Percentiles rank a stretch among this genome's conserved stretches.
Evolutionary conservation across 2,329 filamentous ascomycete species (phyloP).

Genomic region (Chaetomium sp.): DNA sequence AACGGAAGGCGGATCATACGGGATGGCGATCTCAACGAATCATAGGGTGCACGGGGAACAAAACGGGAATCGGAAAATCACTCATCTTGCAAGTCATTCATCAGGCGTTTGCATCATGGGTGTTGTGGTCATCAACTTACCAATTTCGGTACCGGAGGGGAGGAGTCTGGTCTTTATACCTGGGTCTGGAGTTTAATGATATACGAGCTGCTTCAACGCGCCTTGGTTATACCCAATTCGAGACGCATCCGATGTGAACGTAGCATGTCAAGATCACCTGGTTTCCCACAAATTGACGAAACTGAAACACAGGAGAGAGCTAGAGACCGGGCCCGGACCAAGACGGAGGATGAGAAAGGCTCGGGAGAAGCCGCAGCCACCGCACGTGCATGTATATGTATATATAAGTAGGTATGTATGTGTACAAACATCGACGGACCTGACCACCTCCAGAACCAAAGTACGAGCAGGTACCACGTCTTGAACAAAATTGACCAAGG

Average conservation of each 20-base stretch:
- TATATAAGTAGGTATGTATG: too few species aligned
- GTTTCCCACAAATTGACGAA: too few species aligned
- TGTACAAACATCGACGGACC: too few species aligned
- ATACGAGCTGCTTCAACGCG: slow-evolving; percentile 36
- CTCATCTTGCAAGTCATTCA: slow-evolving; percentile 29
- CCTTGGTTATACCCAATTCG: slow-evolving; percentile 20
- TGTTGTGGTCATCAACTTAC: slow-evolving; percentile 25
- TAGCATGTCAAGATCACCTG: neutral
- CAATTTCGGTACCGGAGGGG: slow-evolving; percentile 17
- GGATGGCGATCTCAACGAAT: slow-evolving; percentile 22
- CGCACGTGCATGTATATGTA: too few species aligned
- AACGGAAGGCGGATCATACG: slow-evolving; percentile 6
- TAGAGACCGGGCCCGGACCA: too few species aligned
- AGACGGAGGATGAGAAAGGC: too few species aligned
- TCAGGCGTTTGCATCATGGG: slow-evolving; percentile 30
- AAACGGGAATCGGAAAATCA: slow-evolving; percentile 22
- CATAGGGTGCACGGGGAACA: slow-evolving; percentile 19
- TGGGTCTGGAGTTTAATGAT: slow-evolving; percentile 9
- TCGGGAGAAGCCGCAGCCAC: too few species aligned
- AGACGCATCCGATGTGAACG: neutral
- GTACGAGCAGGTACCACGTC: too few species aligned
- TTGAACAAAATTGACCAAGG: too few species aligned
- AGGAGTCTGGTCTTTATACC: slow-evolving; percentile 25
- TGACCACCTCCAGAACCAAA: too few species aligned
- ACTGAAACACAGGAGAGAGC: too few species aligned